Base-by-base conservation (phyloP, 78 protist species). In the Cavenderia fasciculata region DNA sequence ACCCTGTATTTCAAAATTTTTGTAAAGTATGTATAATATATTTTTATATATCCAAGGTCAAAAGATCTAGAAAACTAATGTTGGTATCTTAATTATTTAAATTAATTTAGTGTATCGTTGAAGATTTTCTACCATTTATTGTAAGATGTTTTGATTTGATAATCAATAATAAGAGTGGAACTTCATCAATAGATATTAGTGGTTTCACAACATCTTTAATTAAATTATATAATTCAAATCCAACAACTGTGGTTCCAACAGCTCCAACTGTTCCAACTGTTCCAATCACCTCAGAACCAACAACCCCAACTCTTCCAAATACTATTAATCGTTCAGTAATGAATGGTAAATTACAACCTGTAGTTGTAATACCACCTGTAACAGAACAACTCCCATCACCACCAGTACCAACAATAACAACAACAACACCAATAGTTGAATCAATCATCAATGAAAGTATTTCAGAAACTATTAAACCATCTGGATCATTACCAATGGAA, bases 101-200 rank as follows among this genome's bases (percentile, higher is more conserved):
- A 34, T 79, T 62, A 33, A 41, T 61, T 16, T 38, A 63, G 65
- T 61, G 73, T 31, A 34, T 82, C 27, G 90, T 72, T 1, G 90
- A 82, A 27, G 90, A 82, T 14, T 82, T 82, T 41, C 8, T 82
- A 27, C 90, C 90, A 56, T 82, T 82, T 33, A 41, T 82, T 43
- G 76, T 82, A 27, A 56, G 41, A 16, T 68, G 90, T n/a, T 82
- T 82, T 27, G 87, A 77, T 46, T 23, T 38, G 11, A 77, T 77
- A 6, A 62, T 43, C 33, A 7, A 63, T 47, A 47, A 69, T 31
- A 69, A 41, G 5, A 69, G 57, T 69, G 21, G 21, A 63, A 63
- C 47, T 38, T 27, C 72, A 36, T 63, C 38, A n/a, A 63, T 63
- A 12, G 72, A 63, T 4, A 63, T 38, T 5, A 40, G 72, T 40